A percentile compares a stretch with the other conserved stretches of the same genome.
These are phyloP conservation scores for Wallacemonas sp. DNA, from an alignment of 208 protist species.

Conservation along the genomic window DNA sequence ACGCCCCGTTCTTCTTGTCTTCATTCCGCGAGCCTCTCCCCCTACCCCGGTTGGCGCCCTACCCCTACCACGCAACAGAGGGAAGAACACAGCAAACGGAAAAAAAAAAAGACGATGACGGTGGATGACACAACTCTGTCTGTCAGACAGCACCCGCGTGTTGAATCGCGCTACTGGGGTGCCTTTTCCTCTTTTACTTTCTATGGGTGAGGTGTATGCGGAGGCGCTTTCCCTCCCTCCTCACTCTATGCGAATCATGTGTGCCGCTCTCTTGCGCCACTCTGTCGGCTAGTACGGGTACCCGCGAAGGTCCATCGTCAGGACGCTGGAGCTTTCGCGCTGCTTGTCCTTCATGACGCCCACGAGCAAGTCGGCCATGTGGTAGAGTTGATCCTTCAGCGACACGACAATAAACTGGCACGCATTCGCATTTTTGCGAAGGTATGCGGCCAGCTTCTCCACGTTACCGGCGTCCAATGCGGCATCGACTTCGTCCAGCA, in stretches of 20 bases:
- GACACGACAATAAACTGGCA: constrained; percentile 98
- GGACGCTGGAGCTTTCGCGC: constrained; percentile 68
- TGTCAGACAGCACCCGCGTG: no score
- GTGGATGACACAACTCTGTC: no score
- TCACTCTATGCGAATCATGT: background rate
- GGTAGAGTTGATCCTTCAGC: constrained; percentile 97
- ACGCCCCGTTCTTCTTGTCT: no score
- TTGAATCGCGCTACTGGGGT: no score
- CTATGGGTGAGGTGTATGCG: no score
- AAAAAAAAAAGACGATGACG: constrained; percentile 3
- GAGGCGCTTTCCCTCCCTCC: no score
- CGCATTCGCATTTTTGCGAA: constrained; percentile 71
- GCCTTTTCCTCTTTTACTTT: constrained; percentile 6
- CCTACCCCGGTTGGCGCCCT: no score
- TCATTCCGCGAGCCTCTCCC: no score
- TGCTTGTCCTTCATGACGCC: constrained; percentile 95
- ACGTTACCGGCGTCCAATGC: constrained; percentile 98
- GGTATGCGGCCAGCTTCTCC: constrained; percentile 93
- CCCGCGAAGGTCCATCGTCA: constrained; percentile 89
- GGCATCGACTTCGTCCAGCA: constrained; percentile 99
- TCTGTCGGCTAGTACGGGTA: constrained; percentile 59
- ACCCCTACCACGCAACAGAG: no score
- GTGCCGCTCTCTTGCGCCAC: background rate
- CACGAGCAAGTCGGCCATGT: constrained; percentile 93
- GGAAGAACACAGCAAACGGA: background rate